Evolutionary conservation across 345 rosid species (phyloP).

Genomic region (Lepidium aucheri): DNA sequence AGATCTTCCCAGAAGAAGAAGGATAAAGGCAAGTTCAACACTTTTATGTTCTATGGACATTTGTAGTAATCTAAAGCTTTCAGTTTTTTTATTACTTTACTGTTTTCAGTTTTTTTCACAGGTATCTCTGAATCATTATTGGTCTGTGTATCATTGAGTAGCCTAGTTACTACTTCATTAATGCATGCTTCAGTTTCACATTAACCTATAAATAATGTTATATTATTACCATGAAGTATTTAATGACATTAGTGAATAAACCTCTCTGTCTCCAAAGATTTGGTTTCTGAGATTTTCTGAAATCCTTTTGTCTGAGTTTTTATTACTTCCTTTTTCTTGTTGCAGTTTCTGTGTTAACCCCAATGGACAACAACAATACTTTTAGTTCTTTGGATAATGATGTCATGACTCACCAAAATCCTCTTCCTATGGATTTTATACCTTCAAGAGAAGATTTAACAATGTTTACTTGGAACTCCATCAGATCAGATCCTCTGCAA

Average conservation of each 20-base stretch:
- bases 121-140: slow-evolving; percentile 1
- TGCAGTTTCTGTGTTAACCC: slow-evolving; percentile 19
- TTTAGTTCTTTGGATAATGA: slow-evolving; percentile 33
- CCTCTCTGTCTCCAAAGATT: slow-evolving; percentile 14
- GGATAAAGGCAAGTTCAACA: slow-evolving; percentile 19
- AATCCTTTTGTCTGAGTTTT: slow-evolving; percentile 13
- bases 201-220: neutral
- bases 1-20: slow-evolving; percentile 14
- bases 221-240: neutral
- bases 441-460: slow-evolving; percentile 25
- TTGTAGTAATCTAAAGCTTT: slow-evolving; percentile 25
- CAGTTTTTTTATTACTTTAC: slow-evolving; percentile 1
- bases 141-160: slow-evolving; percentile 19
- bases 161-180: slow-evolving; percentile 20
- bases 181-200: slow-evolving; percentile 8
- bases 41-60: slow-evolving; percentile 15
- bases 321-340: slow-evolving; percentile 2
- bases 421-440: slow-evolving; percentile 29
- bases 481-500: slow-evolving; percentile 27
- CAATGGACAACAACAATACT: slow-evolving; percentile 41
- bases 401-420: slow-evolving; percentile 28
- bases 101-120: slow-evolving; percentile 3
- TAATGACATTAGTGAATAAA: slow-evolving; percentile 2
- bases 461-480: slow-evolving; percentile 24
- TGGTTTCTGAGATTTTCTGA: slow-evolving; percentile 13